A percentile compares a stretch with the other conserved stretches of the same genome.
Conservation (phyloP, 1,139 yeast species). For the Candida labiduridarum region DNA sequence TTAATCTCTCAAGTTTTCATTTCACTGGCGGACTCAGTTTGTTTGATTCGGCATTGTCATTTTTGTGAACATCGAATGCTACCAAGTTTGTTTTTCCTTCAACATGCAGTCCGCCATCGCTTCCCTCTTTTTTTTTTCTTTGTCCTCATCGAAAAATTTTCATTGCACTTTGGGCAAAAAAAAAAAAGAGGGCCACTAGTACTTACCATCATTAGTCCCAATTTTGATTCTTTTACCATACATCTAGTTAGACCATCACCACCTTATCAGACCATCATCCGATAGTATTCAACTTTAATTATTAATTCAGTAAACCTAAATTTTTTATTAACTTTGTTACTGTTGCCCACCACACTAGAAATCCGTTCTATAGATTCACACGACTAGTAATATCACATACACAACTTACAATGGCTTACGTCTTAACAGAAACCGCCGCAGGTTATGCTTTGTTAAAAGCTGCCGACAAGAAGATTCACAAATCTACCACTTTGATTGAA, state of each 20-base stretch:
- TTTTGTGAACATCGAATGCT: background rate
- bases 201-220: background rate
- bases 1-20: too few species aligned
- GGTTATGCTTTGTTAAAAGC: slow-evolving; percentile 98
- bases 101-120: slow-evolving; percentile 1
- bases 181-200: background rate
- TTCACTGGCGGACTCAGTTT: too few species aligned
- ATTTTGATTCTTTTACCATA: background rate
- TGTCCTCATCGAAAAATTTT: slow-evolving; percentile 12
- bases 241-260: background rate
- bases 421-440: slow-evolving; percentile 96
- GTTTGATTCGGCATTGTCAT: too few species aligned
- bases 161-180: slow-evolving; percentile 3
- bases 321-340: background rate
- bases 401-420: slow-evolving; percentile 70
- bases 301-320: background rate
- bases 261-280: background rate
- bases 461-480: slow-evolving; percentile 94
- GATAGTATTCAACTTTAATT: background rate
- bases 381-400: background rate
- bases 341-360: background rate
- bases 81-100: background rate
- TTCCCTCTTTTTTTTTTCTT: slow-evolving; percentile 12
- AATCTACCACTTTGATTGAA: slow-evolving; percentile 70
- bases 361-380: background rate